Percentiles rank a stretch among this genome's conserved stretches.
These are phyloP conservation scores for Ophiosphaerella narmari DNA, from an alignment of 2,329 filamentous ascomycete genomes.

Conservation along the genomic window DNA sequence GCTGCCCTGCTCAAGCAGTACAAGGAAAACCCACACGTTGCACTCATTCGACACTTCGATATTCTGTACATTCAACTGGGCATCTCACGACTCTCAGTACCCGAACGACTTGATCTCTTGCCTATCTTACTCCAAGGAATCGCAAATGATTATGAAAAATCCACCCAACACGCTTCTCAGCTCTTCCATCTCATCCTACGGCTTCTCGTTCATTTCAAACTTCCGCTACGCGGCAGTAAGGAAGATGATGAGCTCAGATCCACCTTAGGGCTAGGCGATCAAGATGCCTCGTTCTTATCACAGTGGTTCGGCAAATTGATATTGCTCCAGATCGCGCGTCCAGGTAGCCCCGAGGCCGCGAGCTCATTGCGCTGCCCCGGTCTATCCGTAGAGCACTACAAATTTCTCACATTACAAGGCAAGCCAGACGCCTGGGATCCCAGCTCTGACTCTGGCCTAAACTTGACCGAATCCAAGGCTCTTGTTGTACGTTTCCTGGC, in stretches of 20 bases:
- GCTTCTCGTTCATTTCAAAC: constrained; percentile 69
- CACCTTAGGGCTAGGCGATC: constrained; percentile 68
- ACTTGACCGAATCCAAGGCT: constrained; percentile 71
- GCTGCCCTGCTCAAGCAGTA: constrained; percentile 86
- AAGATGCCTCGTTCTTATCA: constrained; percentile 76
- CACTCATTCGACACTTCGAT: constrained; percentile 85
- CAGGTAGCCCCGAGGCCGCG: constrained; percentile 41
- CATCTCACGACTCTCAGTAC: constrained; percentile 62
- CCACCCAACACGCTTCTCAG: constrained; percentile 61
- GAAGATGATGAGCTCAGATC: constrained; percentile 74
- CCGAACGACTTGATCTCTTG: constrained; percentile 73
- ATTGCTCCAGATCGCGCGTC: constrained; percentile 59
- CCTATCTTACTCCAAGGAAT: constrained; percentile 72
- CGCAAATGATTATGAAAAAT: constrained; percentile 60
- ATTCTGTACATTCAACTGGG: constrained; percentile 89
- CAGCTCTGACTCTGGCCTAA: constrained; percentile 63
- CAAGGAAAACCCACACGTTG: constrained; percentile 70
- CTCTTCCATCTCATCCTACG: constrained; percentile 85
- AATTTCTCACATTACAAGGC: constrained; percentile 68
- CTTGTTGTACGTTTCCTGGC: constrained; percentile 73
- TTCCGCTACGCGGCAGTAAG: constrained; percentile 77
- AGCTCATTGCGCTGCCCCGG: constrained; percentile 59
- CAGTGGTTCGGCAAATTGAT: constrained; percentile 78
- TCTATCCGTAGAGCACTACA: constrained; percentile 67
- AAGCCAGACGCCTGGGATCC: constrained; percentile 73